These are phyloP conservation scores for Lepidium africanum DNA, from an alignment of 345 rosid genomes.

Conservation along the genomic window DNA sequence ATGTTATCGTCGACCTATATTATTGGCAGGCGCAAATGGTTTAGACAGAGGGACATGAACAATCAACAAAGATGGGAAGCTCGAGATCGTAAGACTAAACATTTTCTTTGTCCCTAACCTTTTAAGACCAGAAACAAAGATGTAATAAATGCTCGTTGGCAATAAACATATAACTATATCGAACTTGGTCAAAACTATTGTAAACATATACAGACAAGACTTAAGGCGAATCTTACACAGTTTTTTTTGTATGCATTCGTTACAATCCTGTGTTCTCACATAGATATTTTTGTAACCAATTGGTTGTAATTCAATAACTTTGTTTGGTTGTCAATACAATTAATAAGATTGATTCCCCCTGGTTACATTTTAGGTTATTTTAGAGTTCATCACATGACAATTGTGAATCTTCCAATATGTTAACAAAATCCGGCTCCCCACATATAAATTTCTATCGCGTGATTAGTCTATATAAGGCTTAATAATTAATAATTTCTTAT, in stretches of 20 bases:
- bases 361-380: neutral
- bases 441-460: neutral
- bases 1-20: neutral
- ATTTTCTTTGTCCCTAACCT: constrained; percentile 15
- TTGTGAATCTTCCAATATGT: constrained; percentile 14
- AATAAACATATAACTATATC: constrained; percentile 4
- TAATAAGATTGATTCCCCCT: neutral
- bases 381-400: constrained; percentile 18
- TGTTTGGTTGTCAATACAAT: constrained; percentile 5
- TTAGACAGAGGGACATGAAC: constrained; percentile 5
- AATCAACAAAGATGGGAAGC: constrained; percentile 25
- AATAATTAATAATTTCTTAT: too few species aligned
- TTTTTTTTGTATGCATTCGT: constrained; percentile 9
- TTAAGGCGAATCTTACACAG: constrained; percentile 17
- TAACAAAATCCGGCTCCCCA: neutral
- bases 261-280: neutral
- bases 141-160: constrained; percentile 21
- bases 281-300: constrained; percentile 17
- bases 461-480: neutral
- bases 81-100: constrained; percentile 22
- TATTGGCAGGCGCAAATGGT: neutral
- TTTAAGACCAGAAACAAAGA: constrained; percentile 20
- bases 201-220: constrained; percentile 21
- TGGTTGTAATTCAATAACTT: constrained; percentile 5
- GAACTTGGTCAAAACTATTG: constrained; percentile 9